phyloP scores from a whole-genome alignment of 805 yeast genomes.

The Candida vaughaniae region DNA sequence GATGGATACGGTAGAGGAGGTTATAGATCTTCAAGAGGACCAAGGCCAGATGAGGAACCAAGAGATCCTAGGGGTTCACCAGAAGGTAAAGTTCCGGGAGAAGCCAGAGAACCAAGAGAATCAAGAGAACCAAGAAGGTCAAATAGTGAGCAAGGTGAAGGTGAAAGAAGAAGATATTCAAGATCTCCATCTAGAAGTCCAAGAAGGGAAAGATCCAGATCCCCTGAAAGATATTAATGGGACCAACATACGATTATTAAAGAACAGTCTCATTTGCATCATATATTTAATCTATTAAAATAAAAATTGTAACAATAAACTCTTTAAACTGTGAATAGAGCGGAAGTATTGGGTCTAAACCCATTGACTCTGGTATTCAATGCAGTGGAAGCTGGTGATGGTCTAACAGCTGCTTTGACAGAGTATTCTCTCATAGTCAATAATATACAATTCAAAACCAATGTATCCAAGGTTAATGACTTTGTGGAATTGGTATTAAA shows the following conservation, averaged over 20 bases:
- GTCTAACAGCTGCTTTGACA: conserved; percentile 23
- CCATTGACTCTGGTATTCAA: conserved; percentile 13
- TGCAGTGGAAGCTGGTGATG: conserved; percentile 9
- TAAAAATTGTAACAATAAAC: too few relatives aligned
- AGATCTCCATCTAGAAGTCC: conserved; percentile 39
- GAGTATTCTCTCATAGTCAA: conserved; percentile 32
- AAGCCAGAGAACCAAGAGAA: conserved; percentile 6
- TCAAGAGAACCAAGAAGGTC: conserved; percentile 5
- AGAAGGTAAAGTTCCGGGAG: background rate
- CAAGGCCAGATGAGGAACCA: background rate
- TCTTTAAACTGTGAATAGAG: too few relatives aligned
- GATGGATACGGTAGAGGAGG: conserved; percentile 15
- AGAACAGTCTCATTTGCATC: too few relatives aligned
- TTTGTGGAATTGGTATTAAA: conserved; percentile 25
- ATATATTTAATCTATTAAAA: too few relatives aligned
- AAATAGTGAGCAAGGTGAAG: background rate
- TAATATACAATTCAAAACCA: conserved; percentile 31
- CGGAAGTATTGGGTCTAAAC: conserved; percentile 1
- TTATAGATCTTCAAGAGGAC: conserved; percentile 6
- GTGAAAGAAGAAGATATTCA: conserved; percentile 20
- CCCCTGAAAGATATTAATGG: conserved; percentile 28
- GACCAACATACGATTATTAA: too few relatives aligned
- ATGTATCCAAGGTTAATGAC: conserved; percentile 31
- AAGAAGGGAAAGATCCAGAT: conserved; percentile 37
- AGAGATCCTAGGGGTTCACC: conserved; percentile 1